Percentiles rank a stretch among this genome's conserved stretches.
Conservation (phyloP, 345 rosid genomes). For the Euphorbia peplus region DNA sequence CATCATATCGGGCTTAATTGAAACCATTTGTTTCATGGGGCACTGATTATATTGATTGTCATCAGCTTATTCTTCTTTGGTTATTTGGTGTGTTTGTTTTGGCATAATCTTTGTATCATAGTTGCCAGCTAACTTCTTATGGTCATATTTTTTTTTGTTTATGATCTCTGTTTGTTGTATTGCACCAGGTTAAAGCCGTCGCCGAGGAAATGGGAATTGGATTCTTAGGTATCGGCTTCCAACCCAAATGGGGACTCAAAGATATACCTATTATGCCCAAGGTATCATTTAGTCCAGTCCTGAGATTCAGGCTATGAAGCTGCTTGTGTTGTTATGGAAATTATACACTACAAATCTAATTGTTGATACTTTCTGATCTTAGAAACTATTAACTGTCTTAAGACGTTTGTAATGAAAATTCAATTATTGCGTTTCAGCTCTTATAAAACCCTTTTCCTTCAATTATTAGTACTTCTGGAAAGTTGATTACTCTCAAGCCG, state of each 20-base stretch:
- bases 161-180: background rate
- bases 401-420: background rate
- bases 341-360: background rate
- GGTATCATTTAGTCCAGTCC: slow-evolving; percentile 40
- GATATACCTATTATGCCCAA: slow-evolving; percentile 98
- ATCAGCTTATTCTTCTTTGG: background rate
- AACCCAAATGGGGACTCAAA: slow-evolving; percentile 82
- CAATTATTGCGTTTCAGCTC: background rate
- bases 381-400: background rate
- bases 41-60: background rate
- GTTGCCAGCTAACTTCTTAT: background rate
- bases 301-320: background rate
- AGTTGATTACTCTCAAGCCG: slow-evolving; percentile 21
- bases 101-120: background rate
- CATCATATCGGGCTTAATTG: background rate
- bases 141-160: background rate
- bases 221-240: slow-evolving; percentile 96
- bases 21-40: background rate
- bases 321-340: background rate
- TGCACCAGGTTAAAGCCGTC: slow-evolving; percentile 86
- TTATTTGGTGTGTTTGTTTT: background rate
- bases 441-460: background rate
- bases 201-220: slow-evolving; percentile 99
- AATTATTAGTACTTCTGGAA: slow-evolving; percentile 9
- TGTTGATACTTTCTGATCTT: background rate